Evolutionary conservation across 2,329 filamentous ascomycete species (phyloP), one percentile per base, ranked within the genome.

Genomic region (Ophiostoma australiae): DNA sequence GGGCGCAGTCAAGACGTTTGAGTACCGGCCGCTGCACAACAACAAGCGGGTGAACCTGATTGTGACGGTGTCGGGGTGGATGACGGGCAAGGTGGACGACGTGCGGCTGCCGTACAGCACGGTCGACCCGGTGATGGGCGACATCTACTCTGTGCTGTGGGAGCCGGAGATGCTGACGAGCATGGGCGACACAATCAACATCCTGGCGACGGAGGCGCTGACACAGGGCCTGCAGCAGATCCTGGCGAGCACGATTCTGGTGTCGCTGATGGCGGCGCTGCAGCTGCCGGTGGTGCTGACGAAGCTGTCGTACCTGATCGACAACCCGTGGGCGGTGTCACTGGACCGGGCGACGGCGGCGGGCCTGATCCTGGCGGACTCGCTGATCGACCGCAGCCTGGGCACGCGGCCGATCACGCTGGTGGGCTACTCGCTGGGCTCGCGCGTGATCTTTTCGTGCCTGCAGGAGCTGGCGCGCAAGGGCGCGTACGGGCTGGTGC

Each of bases 141-240:
- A 99, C 78, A 89, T 99, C 20, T 99, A 99, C 81, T 97, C 94
- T 0, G 90, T 99, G 13, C 84, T 96, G 72, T 99, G 95, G 94
- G 95, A 99, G 80, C 96, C 95, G 3, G 95, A 99, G 78, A 97
- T 99, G 94, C 86, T 99, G 78, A 90, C 89, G 76, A 97, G 93
- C 80, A 99, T 97, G 90, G 95, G 95, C 86, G 92, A 95, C 78
- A 99, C 95, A 66, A 98, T 99, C 77, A 97, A 97, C 77, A 98
- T 99, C 80, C 84, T 99, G 74, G 95, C 95, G 72, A 99, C 95
- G 44, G 95, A 99, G 88, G 95, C 95, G 76, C 88, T 99, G 73
- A 97, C 95, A 0, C 93, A 97, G 86, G 94, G 94, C 74, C 87
- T 99, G 39, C 95, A 99, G 82, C 95, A 98, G 85, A 89, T 98